phyloP scores from a whole-genome alignment of 2,329 filamentous ascomycete genomes.

The Hypoxylon sp. region DNA sequence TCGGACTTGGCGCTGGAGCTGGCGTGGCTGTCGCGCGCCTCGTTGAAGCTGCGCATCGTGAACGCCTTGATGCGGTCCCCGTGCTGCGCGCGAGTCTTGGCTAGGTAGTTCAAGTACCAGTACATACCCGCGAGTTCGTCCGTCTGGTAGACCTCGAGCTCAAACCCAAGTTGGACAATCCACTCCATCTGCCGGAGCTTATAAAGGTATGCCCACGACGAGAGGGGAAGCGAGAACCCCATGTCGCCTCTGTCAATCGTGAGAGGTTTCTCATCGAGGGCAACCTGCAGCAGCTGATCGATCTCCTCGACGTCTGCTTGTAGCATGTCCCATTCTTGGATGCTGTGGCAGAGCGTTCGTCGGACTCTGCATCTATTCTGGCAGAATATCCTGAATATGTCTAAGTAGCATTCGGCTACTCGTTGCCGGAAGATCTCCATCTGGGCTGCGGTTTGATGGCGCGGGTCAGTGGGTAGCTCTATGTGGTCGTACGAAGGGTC shows the following conservation, averaged over 20 bases:
- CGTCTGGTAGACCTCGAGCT: constrained; percentile 88
- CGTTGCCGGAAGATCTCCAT: constrained; percentile 79
- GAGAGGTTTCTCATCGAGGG: constrained; percentile 73
- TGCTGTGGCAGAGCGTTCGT: constrained; percentile 87
- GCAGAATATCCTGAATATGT: constrained; percentile 86
- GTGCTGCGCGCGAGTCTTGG: constrained; percentile 77
- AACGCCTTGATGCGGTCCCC: constrained; percentile 81
- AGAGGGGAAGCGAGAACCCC: constrained; percentile 78
- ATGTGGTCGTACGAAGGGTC: constrained; percentile 82
- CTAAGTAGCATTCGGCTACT: constrained; percentile 80
- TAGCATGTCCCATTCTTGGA: constrained; percentile 86
- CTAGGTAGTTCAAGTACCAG: constrained; percentile 84
- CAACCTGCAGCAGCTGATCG: constrained; percentile 75
- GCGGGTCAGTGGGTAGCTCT: constrained; percentile 79
- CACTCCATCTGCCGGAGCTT: constrained; percentile 91
- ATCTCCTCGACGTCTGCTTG: constrained; percentile 86
- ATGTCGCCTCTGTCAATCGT: constrained; percentile 57
- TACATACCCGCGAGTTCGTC: constrained; percentile 93
- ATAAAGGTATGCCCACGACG: constrained; percentile 90
- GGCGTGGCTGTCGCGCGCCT: constrained; percentile 50
- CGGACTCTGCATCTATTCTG: constrained; percentile 92
- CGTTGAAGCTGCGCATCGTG: constrained; percentile 61
- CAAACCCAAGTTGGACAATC: constrained; percentile 92
- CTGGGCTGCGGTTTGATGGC: constrained; percentile 78
- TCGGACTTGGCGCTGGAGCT: constrained; percentile 27